These are phyloP conservation scores for Neoascochyta sp. DNA, from an alignment of 2,329 filamentous ascomycete genomes.

Conservation along the genomic window DNA sequence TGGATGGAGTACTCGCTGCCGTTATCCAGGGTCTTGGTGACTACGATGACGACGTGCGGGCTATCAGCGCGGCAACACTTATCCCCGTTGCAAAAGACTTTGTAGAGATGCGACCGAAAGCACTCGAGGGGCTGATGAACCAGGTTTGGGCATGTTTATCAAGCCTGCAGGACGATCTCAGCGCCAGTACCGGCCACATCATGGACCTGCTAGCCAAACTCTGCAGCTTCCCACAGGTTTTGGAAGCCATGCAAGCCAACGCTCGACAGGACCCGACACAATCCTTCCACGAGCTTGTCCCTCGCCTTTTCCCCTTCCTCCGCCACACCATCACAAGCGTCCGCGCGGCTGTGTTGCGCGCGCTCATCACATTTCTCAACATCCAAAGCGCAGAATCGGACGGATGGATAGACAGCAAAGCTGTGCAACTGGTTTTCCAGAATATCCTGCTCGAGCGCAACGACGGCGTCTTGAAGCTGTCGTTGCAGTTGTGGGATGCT, in stretches of 20 bases:
- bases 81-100: conserved; percentile 96
- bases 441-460: conserved; percentile 93
- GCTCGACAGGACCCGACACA: conserved; percentile 74
- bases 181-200: conserved; percentile 93
- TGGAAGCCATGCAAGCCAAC: conserved; percentile 90
- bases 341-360: conserved; percentile 86
- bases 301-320: conserved; percentile 90
- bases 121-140: conserved; percentile 77
- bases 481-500: conserved; percentile 81
- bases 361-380: conserved; percentile 86
- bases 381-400: conserved; percentile 75
- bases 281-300: conserved; percentile 88
- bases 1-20: conserved; percentile 86
- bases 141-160: conserved; percentile 98
- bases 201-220: conserved; percentile 97
- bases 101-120: conserved; percentile 73
- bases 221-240: conserved; percentile 87
- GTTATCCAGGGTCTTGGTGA: conserved; percentile 95
- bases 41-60: conserved; percentile 89
- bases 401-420: conserved; percentile 88
- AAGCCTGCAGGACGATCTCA: conserved; percentile 93
- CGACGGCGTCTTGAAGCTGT: conserved; percentile 73
- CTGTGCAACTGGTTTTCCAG: conserved; percentile 85
- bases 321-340: conserved; percentile 97
- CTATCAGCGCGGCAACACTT: conserved; percentile 93